Conservation (phyloP, 768 basidiomycete genomes). For the Mycena alexandri region DNA sequence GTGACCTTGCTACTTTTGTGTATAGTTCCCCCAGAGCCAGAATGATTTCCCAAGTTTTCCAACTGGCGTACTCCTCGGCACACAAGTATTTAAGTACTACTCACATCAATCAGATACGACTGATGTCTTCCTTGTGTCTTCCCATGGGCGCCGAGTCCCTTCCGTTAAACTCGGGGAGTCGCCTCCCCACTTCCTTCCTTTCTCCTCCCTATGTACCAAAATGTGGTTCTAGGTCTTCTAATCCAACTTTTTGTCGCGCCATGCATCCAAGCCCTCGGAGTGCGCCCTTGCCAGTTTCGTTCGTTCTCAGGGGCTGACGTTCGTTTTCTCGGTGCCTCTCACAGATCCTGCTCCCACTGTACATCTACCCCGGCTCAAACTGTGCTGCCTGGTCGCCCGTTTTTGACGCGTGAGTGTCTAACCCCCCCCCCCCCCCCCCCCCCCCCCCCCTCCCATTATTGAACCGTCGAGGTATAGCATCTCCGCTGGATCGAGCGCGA, state of each 20-base stretch:
- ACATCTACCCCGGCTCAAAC: slow-evolving; percentile 25
- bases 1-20: too few species aligned
- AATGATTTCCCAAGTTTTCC: too few species aligned
- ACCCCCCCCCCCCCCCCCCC: neutral
- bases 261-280: slow-evolving; percentile 20
- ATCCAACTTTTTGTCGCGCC: slow-evolving; percentile 18
- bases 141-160: too few species aligned
- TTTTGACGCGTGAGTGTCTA: slow-evolving; percentile 17
- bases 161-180: too few species aligned
- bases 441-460: neutral
- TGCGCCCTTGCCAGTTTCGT: neutral
- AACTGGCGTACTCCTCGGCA: too few species aligned
- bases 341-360: slow-evolving; percentile 24
- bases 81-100: too few species aligned
- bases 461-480: slow-evolving; percentile 11
- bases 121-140: too few species aligned
- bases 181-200: too few species aligned
- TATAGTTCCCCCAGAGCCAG: too few species aligned
- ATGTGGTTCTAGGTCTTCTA: slow-evolving; percentile 15
- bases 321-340: neutral
- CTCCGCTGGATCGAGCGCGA: slow-evolving; percentile 12
- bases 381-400: slow-evolving; percentile 31
- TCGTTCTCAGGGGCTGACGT: too few species aligned
- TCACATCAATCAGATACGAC: too few species aligned
- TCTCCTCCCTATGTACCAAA: neutral